Percentiles rank a stretch among this genome's conserved stretches.
Conservation (phyloP, 2,329 filamentous ascomycete genomes). For the Alternaria arbusti region DNA sequence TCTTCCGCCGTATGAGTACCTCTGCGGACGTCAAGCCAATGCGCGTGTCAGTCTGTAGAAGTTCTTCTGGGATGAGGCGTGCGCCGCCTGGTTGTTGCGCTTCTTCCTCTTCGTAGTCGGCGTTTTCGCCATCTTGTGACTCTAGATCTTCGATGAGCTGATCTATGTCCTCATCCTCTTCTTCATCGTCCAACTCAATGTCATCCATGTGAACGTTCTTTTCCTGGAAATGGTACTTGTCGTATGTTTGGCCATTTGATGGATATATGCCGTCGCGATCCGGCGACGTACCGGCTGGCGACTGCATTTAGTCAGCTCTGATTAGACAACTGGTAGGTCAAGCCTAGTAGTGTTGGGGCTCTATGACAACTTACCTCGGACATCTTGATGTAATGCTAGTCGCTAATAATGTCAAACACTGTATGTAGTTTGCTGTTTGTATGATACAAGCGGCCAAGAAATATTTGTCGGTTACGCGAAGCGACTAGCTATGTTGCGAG, state of each 20-base stretch:
- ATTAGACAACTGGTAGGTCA: not conserved
- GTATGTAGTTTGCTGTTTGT: not conserved
- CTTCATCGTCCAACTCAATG: constrained; percentile 66
- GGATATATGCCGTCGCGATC: constrained; percentile 9
- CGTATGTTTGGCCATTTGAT: constrained; percentile 9
- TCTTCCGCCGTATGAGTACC: constrained; percentile 68
- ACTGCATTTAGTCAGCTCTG: constrained; percentile 4
- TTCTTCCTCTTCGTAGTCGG: constrained; percentile 68
- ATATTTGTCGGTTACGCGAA: not conserved
- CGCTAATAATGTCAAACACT: not conserved
- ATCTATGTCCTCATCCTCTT: constrained; percentile 84
- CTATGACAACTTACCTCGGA: constrained; percentile 6
- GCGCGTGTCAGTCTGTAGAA: constrained; percentile 77
- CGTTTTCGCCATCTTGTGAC: constrained; percentile 75
- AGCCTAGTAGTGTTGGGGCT: not conserved
- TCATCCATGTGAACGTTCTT: constrained; percentile 3
- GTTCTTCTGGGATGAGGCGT: constrained; percentile 72
- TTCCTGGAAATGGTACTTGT: constrained; percentile 14
- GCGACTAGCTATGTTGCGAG: not conserved
- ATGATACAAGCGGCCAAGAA: not conserved
- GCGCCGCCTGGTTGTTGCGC: constrained; percentile 59
- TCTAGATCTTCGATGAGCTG: constrained; percentile 87
- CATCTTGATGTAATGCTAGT: constrained; percentile 2
- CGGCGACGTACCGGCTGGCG: constrained; percentile 6
- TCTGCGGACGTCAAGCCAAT: constrained; percentile 75